phyloP scores from a whole-genome alignment of 1,284 basidiomycete genomes.

The Puccinia triticina region DNA sequence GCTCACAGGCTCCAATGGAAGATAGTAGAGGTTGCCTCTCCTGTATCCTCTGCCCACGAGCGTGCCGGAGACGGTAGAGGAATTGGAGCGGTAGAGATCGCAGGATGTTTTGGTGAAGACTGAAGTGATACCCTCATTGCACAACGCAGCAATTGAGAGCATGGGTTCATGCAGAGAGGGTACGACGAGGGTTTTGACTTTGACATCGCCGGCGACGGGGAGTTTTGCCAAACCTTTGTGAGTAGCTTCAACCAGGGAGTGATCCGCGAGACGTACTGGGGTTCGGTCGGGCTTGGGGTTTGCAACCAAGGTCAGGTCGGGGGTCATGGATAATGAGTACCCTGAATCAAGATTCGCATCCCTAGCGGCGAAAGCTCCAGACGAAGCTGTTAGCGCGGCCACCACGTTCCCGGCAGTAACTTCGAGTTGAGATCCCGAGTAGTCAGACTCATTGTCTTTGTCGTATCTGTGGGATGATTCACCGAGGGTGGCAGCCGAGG shows the following conservation, averaged over 20 bases:
- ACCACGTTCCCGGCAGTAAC: background rate
- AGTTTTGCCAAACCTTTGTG: background rate
- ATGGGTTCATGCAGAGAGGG: slow-evolving; percentile 21
- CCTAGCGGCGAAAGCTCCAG: background rate
- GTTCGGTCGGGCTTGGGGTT: background rate
- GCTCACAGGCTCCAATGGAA: background rate
- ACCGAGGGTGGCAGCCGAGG: background rate
- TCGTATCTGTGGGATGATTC: background rate
- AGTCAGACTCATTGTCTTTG: slow-evolving; percentile 12
- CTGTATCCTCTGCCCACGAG: background rate
- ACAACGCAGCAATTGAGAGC: background rate
- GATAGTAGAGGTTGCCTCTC: slow-evolving; percentile 8
- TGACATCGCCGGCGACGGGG: background rate
- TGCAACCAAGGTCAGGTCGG: background rate
- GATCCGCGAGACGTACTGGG: too few relatives aligned
- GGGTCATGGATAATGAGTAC: slow-evolving; percentile 22
- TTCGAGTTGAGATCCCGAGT: background rate
- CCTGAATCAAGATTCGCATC: slow-evolving; percentile 26
- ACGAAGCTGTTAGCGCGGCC: background rate
- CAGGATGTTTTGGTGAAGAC: slow-evolving; percentile 7
- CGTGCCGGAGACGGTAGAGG: background rate
- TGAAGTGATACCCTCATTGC: background rate
- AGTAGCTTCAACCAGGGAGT: background rate
- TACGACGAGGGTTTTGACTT: background rate
- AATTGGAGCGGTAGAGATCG: background rate